Percentiles rank a stretch among this genome's conserved stretches.
These are phyloP conservation scores for Phytophthora fragariaefolia DNA, from an alignment of 352 stramenopile genomes.

Conservation along the genomic window DNA sequence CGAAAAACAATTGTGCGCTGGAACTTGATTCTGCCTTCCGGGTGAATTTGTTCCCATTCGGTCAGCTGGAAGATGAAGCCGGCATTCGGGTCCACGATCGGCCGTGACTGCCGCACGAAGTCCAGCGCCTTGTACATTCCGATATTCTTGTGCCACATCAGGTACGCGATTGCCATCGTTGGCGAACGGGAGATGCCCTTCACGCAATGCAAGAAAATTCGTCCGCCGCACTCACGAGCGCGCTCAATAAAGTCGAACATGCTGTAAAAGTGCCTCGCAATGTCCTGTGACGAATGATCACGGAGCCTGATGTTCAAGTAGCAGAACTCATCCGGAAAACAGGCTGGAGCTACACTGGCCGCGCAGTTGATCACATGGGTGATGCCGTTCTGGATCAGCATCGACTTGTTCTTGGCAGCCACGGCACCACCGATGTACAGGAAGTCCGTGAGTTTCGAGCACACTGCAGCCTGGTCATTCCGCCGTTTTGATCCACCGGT, in stretches of 20 bases:
- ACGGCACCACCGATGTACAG: conserved; percentile 87
- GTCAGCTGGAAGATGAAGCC: conserved; percentile 91
- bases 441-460: conserved; percentile 86
- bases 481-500: conserved; percentile 37
- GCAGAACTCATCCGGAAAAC: conserved; percentile 79
- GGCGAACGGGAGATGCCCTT: conserved; percentile 90
- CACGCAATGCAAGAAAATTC: conserved; percentile 88
- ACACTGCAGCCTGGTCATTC: conserved; percentile 71
- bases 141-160: conserved; percentile 90
- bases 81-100: conserved; percentile 85
- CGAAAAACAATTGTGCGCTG: conserved; percentile 70
- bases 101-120: conserved; percentile 73
- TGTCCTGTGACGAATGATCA: conserved; percentile 89
- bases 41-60: conserved; percentile 84
- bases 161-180: conserved; percentile 89
- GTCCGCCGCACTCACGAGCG: conserved; percentile 65
- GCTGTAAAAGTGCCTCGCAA: conserved; percentile 87
- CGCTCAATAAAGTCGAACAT: conserved; percentile 91
- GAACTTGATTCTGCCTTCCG: conserved; percentile 54
- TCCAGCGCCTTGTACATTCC: conserved; percentile 84
- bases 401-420: conserved; percentile 81
- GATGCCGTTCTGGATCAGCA: conserved; percentile 73
- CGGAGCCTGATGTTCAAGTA: conserved; percentile 91
- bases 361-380: conserved; percentile 93
- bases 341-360: conserved; percentile 72